Evolutionary conservation across 805 yeast genomes (phyloP).

Genomic region (Debaryomyces maramus): DNA sequence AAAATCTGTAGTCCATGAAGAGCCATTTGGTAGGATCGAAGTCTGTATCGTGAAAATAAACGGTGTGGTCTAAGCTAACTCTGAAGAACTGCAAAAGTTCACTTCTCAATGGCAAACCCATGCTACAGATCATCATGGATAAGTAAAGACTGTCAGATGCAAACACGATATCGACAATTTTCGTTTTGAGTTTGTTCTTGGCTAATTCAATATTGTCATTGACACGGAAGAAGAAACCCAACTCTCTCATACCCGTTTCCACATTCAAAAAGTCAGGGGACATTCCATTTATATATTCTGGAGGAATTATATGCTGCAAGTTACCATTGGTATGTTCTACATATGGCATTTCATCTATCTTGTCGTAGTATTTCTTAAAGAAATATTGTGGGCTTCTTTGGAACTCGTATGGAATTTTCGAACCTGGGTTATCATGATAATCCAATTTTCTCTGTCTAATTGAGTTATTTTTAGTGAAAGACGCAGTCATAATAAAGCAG

Average conservation of each 20-base stretch:
- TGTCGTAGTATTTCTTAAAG: conserved; percentile 16
- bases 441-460: conserved; percentile 16
- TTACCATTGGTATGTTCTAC: conserved; percentile 22
- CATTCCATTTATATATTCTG: conserved; percentile 17
- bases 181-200: conserved; percentile 17
- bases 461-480: conserved; percentile 36
- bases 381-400: conserved; percentile 20
- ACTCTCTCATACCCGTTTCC: conserved; percentile 17
- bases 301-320: conserved; percentile 29
- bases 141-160: conserved; percentile 60
- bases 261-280: conserved; percentile 4
- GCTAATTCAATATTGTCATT: conserved; percentile 27
- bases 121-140: conserved; percentile 51
- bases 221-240: conserved; percentile 32
- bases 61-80: conserved; percentile 66
- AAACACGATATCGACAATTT: conserved; percentile 59
- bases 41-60: conserved; percentile 63
- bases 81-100: conserved; percentile 39
- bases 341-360: conserved; percentile 19
- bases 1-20: conserved; percentile 46
- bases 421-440: conserved; percentile 20
- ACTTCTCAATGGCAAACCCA: conserved; percentile 34
- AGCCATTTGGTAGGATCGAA: conserved; percentile 53
- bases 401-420: conserved; percentile 19
- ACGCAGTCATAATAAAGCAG: conserved; percentile 27